phyloP scores from a whole-genome alignment of 1,284 basidiomycete genomes.

The Irpex sp. region DNA sequence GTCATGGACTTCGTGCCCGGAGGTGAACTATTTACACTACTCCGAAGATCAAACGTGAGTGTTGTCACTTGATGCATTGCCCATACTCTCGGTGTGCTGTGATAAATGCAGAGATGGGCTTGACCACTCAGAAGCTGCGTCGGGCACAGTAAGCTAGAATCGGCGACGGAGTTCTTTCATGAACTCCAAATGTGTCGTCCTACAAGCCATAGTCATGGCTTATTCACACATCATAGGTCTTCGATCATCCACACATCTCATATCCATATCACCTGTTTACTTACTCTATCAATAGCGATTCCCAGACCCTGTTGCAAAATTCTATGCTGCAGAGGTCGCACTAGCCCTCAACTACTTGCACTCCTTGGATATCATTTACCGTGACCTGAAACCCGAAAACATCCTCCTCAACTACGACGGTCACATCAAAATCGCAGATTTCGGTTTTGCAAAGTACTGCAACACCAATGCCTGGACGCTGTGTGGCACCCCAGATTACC shows the following conservation, averaged over 20 bases:
- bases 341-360: constrained; percentile 94
- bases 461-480: constrained; percentile 94
- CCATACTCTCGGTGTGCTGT: not conserved
- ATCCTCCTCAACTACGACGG: constrained; percentile 92
- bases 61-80: not conserved
- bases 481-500: constrained; percentile 97
- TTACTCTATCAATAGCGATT: constrained; percentile 64
- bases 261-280: not conserved
- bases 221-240: not conserved
- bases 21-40: constrained; percentile 91
- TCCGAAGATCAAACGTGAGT: constrained; percentile 84
- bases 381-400: constrained; percentile 98
- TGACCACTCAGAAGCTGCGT: too few species aligned
- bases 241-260: not conserved
- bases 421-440: constrained; percentile 98
- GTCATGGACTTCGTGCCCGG: constrained; percentile 99
- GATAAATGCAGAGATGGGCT: not conserved
- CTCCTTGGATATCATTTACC: constrained; percentile 90
- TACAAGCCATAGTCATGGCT: not conserved
- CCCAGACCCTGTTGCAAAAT: constrained; percentile 98
- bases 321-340: constrained; percentile 97
- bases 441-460: constrained; percentile 95
- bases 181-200: too few species aligned
- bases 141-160: too few species aligned
- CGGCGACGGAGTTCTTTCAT: too few species aligned